Evolutionary conservation across 1,284 basidiomycete genomes (phyloP).

Genomic region (Tilletia caries): DNA sequence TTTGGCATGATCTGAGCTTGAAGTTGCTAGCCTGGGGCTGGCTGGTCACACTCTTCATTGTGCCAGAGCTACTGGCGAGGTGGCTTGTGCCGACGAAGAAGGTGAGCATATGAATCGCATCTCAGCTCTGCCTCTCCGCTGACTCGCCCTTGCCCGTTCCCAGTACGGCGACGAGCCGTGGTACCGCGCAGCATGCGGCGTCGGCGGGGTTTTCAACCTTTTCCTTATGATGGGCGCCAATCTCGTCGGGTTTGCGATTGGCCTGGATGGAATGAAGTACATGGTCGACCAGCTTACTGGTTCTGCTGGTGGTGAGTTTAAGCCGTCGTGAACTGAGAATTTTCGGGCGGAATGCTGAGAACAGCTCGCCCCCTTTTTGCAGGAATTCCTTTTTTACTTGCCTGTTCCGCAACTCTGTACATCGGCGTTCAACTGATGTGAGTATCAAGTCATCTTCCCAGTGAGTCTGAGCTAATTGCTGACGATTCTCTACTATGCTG

Average conservation of each 20-base stretch:
- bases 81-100: conserved; percentile 65
- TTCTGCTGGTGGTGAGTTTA: conserved; percentile 64
- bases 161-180: conserved; percentile 69
- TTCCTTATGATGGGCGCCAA: conserved; percentile 90
- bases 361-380: not conserved
- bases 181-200: conserved; percentile 81
- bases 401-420: conserved; percentile 69
- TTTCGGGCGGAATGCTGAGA: conserved; percentile 11
- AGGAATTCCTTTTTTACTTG: conserved; percentile 69
- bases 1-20: conserved; percentile 95
- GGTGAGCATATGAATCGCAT: conserved; percentile 58
- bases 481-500: conserved; percentile 27
- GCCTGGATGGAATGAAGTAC: conserved; percentile 74
- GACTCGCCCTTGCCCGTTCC: not conserved
- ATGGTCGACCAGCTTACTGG: conserved; percentile 68
- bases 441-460: conserved; percentile 65
- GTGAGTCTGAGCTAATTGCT: conserved; percentile 52
- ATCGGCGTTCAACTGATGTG: conserved; percentile 88
- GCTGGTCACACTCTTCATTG: conserved; percentile 84
- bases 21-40: conserved; percentile 91
- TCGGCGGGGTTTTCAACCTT: conserved; percentile 80
- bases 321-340: not conserved
- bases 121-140: not conserved
- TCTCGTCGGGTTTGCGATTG: conserved; percentile 90
- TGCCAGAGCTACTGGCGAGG: conserved; percentile 74